Evolutionary conservation across 768 basidiomycete species (phyloP), one percentile per base, ranked within the genome.

Genomic region (Suillus brevipes): DNA sequence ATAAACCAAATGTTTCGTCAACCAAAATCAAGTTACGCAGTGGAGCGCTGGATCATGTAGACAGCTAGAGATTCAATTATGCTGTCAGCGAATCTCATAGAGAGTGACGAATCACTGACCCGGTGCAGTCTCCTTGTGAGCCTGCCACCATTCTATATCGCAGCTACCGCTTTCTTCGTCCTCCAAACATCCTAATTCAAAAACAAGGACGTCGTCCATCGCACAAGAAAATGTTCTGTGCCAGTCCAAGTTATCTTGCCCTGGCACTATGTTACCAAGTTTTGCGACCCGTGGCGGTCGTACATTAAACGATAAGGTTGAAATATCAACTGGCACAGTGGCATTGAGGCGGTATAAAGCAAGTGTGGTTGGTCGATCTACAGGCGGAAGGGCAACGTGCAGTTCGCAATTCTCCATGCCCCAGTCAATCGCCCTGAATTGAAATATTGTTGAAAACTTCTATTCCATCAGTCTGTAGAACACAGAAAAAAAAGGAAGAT

Each of bases 171-270:
- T 55, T n/a, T 10, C 6, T n/a, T 55, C 53, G 6, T 55, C 53
- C 31, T 55, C 53, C 20, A 20, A 55, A n/a, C 53, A 55, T 55
- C 2, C 53, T 20, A 34, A 34, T 20, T 55, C 53, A 7, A 55
- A 55, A 28, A 55, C 53, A n/a, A 55, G 53, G 53, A 55, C 53
- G 31, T 55, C 53, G 20, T 55, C 53, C 53, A n/a, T 55, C 6
- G 31, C 53, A 55, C 53, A 55, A 55, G 31, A 55, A 55, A 55
- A 31, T 55, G 34, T 55, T 12, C 53, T 55, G 53, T 55, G 53
- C 31, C 53, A 55, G 20, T 55, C 10, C 31, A 55, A 18, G 53
- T 31, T 18, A 10, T 55, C 31, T 34, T 55, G 18, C 53, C 53
- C 31, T 55, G 18, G 20, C 18, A 34, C 31, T 3, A 55, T 55